Base-by-base conservation (phyloP, 257 asterid species). In the Verbena officinalis region DNA sequence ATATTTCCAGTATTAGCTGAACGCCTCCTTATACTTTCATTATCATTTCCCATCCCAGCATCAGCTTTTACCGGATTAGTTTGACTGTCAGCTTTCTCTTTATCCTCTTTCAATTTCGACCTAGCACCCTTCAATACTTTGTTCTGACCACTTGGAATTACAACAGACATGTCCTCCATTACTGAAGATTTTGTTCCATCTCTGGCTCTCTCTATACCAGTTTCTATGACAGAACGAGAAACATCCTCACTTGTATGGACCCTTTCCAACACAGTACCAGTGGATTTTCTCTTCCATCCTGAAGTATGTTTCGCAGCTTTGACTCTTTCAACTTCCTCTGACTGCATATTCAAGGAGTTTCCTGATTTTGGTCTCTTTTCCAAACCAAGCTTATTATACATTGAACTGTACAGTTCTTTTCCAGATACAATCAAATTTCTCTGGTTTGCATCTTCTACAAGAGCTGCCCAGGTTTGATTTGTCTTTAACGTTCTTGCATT, bases 381-480 rank as follows among this genome's bases (percentile, higher is more conserved):
- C 39, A 54, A 46, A 65, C 62, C 51, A 31, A 73, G 69, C 69
- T 65, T 74, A n/a, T n/a, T n/a, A 59, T 67, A 73, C 15, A 82
- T 65, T 17, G 84, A 80, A 77, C 77, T 73, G 76, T 93, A 93
- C 8, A 97, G 99, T 80, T 78, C 87, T 78, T 72, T 78, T 58
- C 84, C 84, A 13, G 83, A 44, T 62, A 86, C 71, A 62, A 90
- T 75, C 76, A 90, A 67, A 71, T 84, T 81, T 72, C 99, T 86
- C 15, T 72, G 78, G 71, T 72, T 76, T 42, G 90, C 97, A 84
- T 93, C 95, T 59, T 78, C 79, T 54, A 93, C 69, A 42, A 93
- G 95, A 77, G 97, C 90, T 58, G 79, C 90, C 99, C 99, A 90
- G 79, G 77, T 86, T 72, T 62, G 83, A 77, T 90, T 85, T 9